Conservation (phyloP, 495 filamentous ascomycete species). For the Hypoxylon lenormandii region DNA sequence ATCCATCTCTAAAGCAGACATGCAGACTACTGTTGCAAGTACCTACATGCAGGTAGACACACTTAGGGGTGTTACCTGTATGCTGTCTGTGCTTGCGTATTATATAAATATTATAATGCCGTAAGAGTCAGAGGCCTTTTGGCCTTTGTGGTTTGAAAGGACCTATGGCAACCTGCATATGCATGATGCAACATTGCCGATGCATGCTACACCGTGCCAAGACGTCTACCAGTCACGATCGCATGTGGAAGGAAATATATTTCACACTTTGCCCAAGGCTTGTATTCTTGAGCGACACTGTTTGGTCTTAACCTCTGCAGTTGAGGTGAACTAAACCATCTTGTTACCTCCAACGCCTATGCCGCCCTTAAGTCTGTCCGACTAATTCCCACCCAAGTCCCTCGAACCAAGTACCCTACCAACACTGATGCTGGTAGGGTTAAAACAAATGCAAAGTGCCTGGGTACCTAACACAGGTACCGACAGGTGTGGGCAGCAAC, state of each 20-base stretch:
- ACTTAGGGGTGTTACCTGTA: too few relatives aligned
- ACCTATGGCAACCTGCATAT: constrained; percentile 36
- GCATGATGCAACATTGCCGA: constrained; percentile 35
- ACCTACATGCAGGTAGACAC: too few relatives aligned
- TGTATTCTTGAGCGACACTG: constrained; percentile 33
- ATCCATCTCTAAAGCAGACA: too few relatives aligned
- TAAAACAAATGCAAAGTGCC: constrained; percentile 11
- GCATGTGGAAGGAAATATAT: constrained; percentile 25
- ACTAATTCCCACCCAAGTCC: constrained; percentile 18
- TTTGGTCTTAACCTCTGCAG: constrained; percentile 13
- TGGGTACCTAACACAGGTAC: too few relatives aligned
- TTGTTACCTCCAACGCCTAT: constrained; percentile 35
- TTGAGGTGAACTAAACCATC: constrained; percentile 22
- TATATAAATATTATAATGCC: not conserved
- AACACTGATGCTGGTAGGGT: constrained; percentile 7
- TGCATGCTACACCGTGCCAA: constrained; percentile 34
- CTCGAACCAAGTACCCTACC: constrained; percentile 16
- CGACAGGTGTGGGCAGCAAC: not conserved
- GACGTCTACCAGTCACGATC: constrained; percentile 24
- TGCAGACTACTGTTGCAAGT: too few relatives aligned
- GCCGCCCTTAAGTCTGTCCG: constrained; percentile 20
- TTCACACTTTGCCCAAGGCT: constrained; percentile 41
- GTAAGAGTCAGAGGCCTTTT: constrained; percentile 1
- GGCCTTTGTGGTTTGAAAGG: constrained; percentile 10
- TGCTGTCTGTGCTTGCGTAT: not conserved